Evolutionary conservation across 768 basidiomycete species (phyloP).

Genomic region (Tubosaeta brunneosetosa): DNA sequence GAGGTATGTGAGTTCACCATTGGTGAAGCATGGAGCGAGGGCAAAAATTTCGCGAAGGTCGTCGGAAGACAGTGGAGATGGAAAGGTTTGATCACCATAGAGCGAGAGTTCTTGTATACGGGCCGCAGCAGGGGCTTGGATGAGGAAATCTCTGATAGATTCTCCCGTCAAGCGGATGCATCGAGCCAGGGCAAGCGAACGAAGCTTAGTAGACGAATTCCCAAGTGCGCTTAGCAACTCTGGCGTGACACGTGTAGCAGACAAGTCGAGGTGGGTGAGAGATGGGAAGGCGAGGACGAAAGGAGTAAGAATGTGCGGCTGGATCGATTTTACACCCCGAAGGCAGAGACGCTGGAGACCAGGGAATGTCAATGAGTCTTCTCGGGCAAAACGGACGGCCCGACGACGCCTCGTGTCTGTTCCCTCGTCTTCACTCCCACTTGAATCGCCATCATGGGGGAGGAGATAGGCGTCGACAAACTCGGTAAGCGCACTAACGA

Average conservation of each 20-base stretch:
- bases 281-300: conserved; percentile 81
- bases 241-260: conserved; percentile 77
- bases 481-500: conserved; percentile 79
- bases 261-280: conserved; percentile 87
- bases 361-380: conserved; percentile 59
- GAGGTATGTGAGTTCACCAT: conserved; percentile 74
- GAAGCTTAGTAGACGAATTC: conserved; percentile 63
- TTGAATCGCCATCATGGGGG: conserved; percentile 37
- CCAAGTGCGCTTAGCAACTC: conserved; percentile 69
- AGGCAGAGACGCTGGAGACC: conserved; percentile 74
- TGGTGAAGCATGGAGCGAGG: conserved; percentile 73
- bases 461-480: conserved; percentile 69
- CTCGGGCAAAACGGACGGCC: conserved; percentile 29
- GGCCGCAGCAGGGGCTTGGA: conserved; percentile 58
- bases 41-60: conserved; percentile 67
- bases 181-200: conserved; percentile 77
- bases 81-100: conserved; percentile 84
- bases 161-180: conserved; percentile 81
- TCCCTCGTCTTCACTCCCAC: conserved; percentile 40
- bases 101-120: conserved; percentile 76
- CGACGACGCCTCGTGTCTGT: conserved; percentile 32
- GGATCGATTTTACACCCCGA: conserved; percentile 76
- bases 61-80: conserved; percentile 60
- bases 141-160: conserved; percentile 69
- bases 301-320: conserved; percentile 59